Base-by-base conservation (phyloP, 2,329 filamentous ascomycete species). In the Penicillium glabrum region DNA sequence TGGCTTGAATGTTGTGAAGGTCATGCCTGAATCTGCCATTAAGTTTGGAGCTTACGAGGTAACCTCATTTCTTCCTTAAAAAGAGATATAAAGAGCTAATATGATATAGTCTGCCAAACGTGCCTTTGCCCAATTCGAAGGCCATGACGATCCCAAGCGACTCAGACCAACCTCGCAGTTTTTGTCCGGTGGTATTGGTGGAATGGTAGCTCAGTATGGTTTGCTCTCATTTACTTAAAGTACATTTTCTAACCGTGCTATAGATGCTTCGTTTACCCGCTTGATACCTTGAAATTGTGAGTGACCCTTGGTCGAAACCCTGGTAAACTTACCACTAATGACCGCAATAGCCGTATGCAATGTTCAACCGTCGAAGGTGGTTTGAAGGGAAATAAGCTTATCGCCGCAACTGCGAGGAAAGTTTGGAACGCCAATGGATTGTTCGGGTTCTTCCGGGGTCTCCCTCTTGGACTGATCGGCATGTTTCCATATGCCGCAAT, bases 401-500 rank as follows among this genome's bases (percentile, higher is more conserved):
- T 99, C 61, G 77, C 87, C 27, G 86, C 89, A 48, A 98, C 93
- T 0, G 90, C 90, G 3, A 83, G 85, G 71, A 96, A 92, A 72
- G 96, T 99, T 89, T 91, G 88, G 80, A 83, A 82, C 41, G 84
- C 87, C 57, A 89, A 90, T 57, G 91, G 91, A 23, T 64, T 93
- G 27, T 80, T 84, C 31, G 83, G 90, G 7, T 93, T 92, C 61
- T 99, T 98, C 74, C 91, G 93, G 53, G 95, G 95, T 41, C 83
- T 99, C 33, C 93, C 92, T 0, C 95, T 98, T 85, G 95, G 95
- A 16, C 82, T 99, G 4, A 79, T 97, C 50, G 95, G 95, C 72
- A 97, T 98, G 87, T 99, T 99, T 68, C 95, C 95, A 0, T 99
- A 98, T 74, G 93, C 92, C 43, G 95, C 95, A 49, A 96, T 99